These are phyloP conservation scores for Tulasnella sp. DNA, from an alignment of 768 basidiomycete species.

Conservation along the genomic window DNA sequence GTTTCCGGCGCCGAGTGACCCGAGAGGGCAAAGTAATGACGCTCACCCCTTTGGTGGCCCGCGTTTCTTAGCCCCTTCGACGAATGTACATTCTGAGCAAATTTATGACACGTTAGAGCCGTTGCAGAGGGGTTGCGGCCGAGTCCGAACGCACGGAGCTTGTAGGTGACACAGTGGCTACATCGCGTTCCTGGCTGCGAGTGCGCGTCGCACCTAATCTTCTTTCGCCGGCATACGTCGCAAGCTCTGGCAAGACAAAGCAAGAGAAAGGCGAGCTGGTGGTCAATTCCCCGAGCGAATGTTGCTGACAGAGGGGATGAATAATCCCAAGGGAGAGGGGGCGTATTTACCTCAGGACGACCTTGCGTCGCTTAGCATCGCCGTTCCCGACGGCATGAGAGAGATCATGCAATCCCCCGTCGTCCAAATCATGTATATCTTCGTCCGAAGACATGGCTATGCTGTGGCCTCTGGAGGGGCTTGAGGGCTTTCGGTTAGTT, in stretches of 20 bases:
- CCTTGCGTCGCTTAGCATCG: constrained; percentile 20
- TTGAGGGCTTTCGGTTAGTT: not conserved
- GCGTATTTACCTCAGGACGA: constrained; percentile 12
- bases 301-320: not conserved
- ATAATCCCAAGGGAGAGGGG: not conserved
- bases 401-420: not conserved
- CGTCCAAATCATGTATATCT: constrained; percentile 7
- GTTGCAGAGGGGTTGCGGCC: constrained; percentile 19
- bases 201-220: constrained; percentile 46
- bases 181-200: constrained; percentile 3
- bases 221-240: constrained; percentile 78
- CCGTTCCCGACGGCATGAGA: not conserved
- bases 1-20: not conserved
- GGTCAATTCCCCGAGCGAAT: not conserved
- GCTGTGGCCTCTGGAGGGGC: not conserved
- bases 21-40: too few relatives aligned
- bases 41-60: constrained; percentile 62
- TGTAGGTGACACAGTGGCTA: constrained; percentile 27
- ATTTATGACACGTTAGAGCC: constrained; percentile 35
- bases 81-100: constrained; percentile 49
- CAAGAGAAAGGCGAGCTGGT: not conserved
- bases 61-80: constrained; percentile 44
- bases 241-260: constrained; percentile 47
- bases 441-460: constrained; percentile 24
- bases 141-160: constrained; percentile 55